phyloP scores from a whole-genome alignment of 2,329 filamentous ascomycete species.

The Fusarium multiceps region DNA sequence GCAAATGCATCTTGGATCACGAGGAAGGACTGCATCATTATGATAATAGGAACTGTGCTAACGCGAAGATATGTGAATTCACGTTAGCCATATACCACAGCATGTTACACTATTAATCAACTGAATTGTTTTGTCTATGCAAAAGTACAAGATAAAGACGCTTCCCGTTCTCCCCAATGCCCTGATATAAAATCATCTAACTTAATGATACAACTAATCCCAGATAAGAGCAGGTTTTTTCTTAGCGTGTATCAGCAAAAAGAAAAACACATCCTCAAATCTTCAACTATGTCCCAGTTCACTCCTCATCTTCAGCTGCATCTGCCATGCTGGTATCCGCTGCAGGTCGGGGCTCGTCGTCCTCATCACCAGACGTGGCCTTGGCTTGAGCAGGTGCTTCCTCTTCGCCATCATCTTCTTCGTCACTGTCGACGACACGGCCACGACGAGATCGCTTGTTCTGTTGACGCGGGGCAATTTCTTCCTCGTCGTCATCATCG shows the following conservation, averaged over 20 bases:
- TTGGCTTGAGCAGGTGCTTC: conserved; percentile 32
- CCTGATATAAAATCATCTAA: conserved; percentile 33
- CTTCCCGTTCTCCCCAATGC: conserved; percentile 35
- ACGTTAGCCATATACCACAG: conserved; percentile 11
- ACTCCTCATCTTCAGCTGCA: conserved; percentile 49
- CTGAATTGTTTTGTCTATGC: neutral
- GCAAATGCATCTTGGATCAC: neutral
- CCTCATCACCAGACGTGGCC: conserved; percentile 41
- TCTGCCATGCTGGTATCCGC: conserved; percentile 58
- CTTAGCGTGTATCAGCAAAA: conserved; percentile 20
- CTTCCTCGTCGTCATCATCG: conserved; percentile 64
- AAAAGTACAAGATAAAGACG: conserved; percentile 30
- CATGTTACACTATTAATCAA: conserved; percentile 2
- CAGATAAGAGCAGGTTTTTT: conserved; percentile 14
- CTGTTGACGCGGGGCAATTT: conserved; percentile 56
- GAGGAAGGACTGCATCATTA: neutral
- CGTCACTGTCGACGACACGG: conserved; percentile 66
- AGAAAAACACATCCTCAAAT: conserved; percentile 29
- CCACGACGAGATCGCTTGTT: conserved; percentile 62
- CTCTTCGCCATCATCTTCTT: conserved; percentile 55
- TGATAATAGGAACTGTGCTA: conserved; percentile 1
- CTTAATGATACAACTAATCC: conserved; percentile 33
- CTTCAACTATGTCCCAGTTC: conserved; percentile 11
- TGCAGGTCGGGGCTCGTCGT: conserved; percentile 43
- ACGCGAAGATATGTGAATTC: conserved; percentile 22